Percentiles rank a stretch among this genome's conserved stretches.
Evolutionary conservation across 139 green algal genomes (phyloP).

Genomic region (Volvox africanus): DNA sequence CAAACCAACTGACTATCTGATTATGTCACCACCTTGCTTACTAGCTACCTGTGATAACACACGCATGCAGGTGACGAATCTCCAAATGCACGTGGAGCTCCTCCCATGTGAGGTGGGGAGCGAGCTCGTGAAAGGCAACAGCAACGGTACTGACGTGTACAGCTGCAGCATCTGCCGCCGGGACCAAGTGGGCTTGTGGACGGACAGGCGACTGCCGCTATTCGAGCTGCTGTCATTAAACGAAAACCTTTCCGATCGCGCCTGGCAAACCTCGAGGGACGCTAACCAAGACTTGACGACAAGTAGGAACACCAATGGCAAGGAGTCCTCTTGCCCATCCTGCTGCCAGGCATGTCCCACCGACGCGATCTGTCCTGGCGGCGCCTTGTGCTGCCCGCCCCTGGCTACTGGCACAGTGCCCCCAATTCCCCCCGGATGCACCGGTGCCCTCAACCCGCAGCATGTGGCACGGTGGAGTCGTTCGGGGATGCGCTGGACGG

Average conservation of each 20-base stretch:
- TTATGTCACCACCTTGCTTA: too few species aligned
- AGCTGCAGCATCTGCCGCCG: not conserved
- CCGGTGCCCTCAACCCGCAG: not conserved
- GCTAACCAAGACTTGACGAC: not conserved
- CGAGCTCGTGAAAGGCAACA: not conserved
- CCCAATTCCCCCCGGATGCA: not conserved
- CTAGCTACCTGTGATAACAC: too few species aligned
- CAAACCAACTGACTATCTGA: too few species aligned
- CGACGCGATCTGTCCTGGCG: not conserved
- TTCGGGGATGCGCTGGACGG: not conserved
- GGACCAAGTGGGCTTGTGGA: not conserved
- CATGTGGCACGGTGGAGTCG: not conserved
- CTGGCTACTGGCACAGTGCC: constrained; percentile 8
- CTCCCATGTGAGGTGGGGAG: not conserved
- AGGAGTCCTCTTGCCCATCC: not conserved
- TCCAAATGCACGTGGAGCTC: not conserved
- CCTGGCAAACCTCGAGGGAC: not conserved
- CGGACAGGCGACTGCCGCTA: not conserved
- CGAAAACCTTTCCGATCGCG: not conserved
- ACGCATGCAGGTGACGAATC: too few species aligned
- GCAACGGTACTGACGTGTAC: not conserved
- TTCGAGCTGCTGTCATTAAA: not conserved
- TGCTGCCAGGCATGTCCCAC: not conserved
- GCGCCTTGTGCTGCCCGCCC: not conserved
- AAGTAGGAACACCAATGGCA: not conserved